Evolutionary conservation across 768 basidiomycete species (phyloP).

Genomic region (Lyophyllum atratum): DNA sequence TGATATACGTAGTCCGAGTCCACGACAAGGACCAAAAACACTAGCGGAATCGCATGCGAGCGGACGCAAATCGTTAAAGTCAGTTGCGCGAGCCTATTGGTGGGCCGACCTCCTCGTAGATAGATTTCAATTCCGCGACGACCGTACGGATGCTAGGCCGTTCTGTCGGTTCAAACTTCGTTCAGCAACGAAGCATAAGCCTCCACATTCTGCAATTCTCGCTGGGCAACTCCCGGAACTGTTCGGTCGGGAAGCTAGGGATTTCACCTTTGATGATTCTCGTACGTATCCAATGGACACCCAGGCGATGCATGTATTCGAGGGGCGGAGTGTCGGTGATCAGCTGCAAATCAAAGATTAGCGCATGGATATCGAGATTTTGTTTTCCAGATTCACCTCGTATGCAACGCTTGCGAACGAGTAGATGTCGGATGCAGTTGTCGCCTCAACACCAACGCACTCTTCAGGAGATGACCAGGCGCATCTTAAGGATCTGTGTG

Average conservation of each 20-base stretch:
- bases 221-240: neutral
- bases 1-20: too few relatives aligned
- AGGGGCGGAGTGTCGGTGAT: neutral
- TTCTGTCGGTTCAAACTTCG: neutral
- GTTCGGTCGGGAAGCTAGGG: neutral
- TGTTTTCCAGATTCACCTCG: neutral
- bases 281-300: neutral
- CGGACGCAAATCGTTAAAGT: too few relatives aligned
- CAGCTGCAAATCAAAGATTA: neutral
- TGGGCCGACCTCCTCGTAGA: neutral
- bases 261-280: neutral
- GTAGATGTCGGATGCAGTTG: neutral
- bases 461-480: slow-evolving; percentile 2
- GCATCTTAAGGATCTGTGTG: neutral
- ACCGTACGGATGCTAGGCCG: neutral
- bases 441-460: neutral
- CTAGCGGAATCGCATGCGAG: too few relatives aligned
- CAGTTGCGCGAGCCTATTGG: too few relatives aligned
- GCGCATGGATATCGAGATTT: neutral
- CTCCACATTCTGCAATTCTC: neutral
- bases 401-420: neutral
- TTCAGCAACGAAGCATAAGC: neutral
- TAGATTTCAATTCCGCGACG: neutral
- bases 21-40: too few relatives aligned
- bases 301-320: neutral